These are phyloP conservation scores for Pyrus communis DNA, from an alignment of 306 rosid genomes.

Conservation along the genomic window DNA sequence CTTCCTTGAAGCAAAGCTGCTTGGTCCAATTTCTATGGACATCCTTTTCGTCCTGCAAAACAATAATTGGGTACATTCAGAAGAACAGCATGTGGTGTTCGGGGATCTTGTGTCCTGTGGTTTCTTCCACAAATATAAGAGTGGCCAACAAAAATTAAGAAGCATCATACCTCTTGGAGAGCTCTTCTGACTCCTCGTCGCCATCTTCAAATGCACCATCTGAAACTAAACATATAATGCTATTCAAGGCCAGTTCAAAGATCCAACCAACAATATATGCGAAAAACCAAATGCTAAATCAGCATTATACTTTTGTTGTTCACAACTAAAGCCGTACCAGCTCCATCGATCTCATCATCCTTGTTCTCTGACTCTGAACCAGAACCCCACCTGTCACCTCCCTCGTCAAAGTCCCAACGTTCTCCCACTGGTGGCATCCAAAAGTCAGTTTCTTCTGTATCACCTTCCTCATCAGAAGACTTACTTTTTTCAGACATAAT, in stretches of 20 bases:
- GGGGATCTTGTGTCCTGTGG: neutral
- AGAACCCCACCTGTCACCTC: constrained; percentile 79
- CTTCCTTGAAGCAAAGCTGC: constrained; percentile 89
- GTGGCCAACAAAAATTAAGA: neutral
- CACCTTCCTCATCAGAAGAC: constrained; percentile 36
- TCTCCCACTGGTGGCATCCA: constrained; percentile 85
- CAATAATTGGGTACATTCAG: neutral
- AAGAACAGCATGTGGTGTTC: neutral
- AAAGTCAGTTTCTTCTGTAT: constrained; percentile 54
- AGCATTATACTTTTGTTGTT: neutral
- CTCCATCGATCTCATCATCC: constrained; percentile 36
- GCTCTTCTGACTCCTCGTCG: constrained; percentile 54
- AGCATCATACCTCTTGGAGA: constrained; percentile 44
- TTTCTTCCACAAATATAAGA: neutral
- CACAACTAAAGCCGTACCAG: constrained; percentile 32
- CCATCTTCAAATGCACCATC: constrained; percentile 40
- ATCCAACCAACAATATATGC: neutral
- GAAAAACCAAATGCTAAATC: neutral
- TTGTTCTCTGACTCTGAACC: constrained; percentile 52
- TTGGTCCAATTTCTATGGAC: constrained; percentile 78
- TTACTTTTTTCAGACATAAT: constrained; percentile 36
- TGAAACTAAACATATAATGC: constrained; percentile 5
- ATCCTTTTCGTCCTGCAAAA: constrained; percentile 73
- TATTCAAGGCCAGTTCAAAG: neutral
- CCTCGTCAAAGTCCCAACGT: constrained; percentile 86